These are phyloP conservation scores for Paxillus ammoniavirescens DNA, from an alignment of 768 basidiomycete species.

Conservation along the genomic window DNA sequence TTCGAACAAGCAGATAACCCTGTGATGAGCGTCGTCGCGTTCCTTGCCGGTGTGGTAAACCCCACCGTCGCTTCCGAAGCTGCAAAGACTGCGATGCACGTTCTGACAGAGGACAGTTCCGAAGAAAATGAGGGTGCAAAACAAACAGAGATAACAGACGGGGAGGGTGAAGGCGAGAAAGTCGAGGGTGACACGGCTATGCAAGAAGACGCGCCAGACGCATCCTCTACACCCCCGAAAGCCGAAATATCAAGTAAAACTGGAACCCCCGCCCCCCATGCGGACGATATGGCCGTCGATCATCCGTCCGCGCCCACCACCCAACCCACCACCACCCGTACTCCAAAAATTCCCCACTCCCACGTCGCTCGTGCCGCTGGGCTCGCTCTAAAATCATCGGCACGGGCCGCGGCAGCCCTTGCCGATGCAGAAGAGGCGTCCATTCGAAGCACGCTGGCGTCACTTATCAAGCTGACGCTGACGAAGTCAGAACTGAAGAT, in stretches of 20 bases:
- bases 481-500: constrained; percentile 95
- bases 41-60: constrained; percentile 88
- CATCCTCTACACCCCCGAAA: constrained; percentile 5
- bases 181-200: constrained; percentile 42
- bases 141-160: constrained; percentile 30
- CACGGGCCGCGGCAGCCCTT: constrained; percentile 77
- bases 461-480: constrained; percentile 79
- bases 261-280: constrained; percentile 14
- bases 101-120: constrained; percentile 63
- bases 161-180: constrained; percentile 35
- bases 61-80: constrained; percentile 92
- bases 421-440: constrained; percentile 81
- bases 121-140: constrained; percentile 30
- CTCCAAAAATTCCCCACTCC: constrained; percentile 56
- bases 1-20: constrained; percentile 97
- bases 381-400: constrained; percentile 86
- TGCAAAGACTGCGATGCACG: constrained; percentile 85
- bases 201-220: constrained; percentile 30
- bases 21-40: constrained; percentile 97
- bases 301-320: constrained; percentile 27
- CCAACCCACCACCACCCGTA: constrained; percentile 33
- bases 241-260: constrained; percentile 15
- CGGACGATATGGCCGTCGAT: constrained; percentile 52
- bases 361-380: constrained; percentile 80
- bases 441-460: constrained; percentile 75